Base-by-base conservation (phyloP, 495 filamentous ascomycete species). In the Terfezia boudieri region DNA sequence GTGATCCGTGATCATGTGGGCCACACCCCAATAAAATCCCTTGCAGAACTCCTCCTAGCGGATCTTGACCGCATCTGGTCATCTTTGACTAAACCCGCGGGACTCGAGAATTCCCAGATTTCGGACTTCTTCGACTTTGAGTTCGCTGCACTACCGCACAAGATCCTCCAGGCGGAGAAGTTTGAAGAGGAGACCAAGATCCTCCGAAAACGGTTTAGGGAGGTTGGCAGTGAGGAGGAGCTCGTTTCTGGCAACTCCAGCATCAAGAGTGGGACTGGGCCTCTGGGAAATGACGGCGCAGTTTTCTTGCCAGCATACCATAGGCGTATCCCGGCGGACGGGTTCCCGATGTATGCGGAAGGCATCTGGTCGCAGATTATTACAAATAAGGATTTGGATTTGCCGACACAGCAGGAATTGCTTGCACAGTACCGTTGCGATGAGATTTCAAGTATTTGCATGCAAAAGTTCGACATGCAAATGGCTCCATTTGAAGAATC, bases 111-210 rank as follows among this genome's bases (percentile, higher is more conserved):
- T 55, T 88, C 88, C 0, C 77, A 76, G 52, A 94, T 95, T 53
- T 83, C 86, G 54, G 89, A 98, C 59, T 96, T 96, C 68, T 98
- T 98, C 62, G 90, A 98, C 68, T 95, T 96, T 67, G 86, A 88
- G 59, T 98, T 98, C 62, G 84, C 86, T 51, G 85, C 90, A 8
- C 74, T 98, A 20, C 92, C 90, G 17, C 90, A 98, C 69, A 98
- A 98, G 71, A 83, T 93, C 46, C 77, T 95, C 54, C 88, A 96
- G 63, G 86, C 87, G 8, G 86, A 94, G n/a, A 82, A 84, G 64
- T 98, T 98, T 62, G 71, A 83, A 22, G 66, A 74, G 16, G 89
- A 93, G 61, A 79, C 86, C 5, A 75, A 80, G 59, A 85, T 81
- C 60, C 74, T 98, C 10, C 79, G 84, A 16, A 74, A 75, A 26